A percentile compares a stretch with the other conserved stretches of the same genome.
These are phyloP conservation scores for Tetracladium setigerum DNA, from an alignment of 495 filamentous ascomycete genomes.

Conservation along the genomic window DNA sequence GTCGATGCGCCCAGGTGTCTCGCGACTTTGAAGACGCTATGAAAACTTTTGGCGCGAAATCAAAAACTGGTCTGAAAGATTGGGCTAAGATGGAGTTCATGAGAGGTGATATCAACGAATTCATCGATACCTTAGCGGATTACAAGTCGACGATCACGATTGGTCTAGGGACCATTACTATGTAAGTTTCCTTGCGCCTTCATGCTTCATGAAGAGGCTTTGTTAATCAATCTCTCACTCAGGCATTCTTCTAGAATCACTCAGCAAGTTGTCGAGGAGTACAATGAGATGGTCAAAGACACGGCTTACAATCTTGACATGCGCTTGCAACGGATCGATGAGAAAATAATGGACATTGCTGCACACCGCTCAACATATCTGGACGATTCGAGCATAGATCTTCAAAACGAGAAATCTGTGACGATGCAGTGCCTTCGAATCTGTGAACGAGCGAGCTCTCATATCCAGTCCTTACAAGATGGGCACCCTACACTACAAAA, in stretches of 20 bases:
- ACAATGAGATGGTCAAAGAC: conserved; percentile 16
- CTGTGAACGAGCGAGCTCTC: conserved; percentile 16
- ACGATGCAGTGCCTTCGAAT: conserved; percentile 18
- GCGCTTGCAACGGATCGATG: conserved; percentile 15
- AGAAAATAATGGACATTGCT: conserved; percentile 10
- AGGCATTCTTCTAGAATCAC: conserved; percentile 16
- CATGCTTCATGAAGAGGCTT: conserved; percentile 7
- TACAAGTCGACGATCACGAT: conserved; percentile 25
- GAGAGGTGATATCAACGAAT: conserved; percentile 25
- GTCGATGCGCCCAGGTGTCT: conserved; percentile 16
- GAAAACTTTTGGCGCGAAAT: conserved; percentile 24
- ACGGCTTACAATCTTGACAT: conserved; percentile 17
- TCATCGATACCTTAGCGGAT: conserved; percentile 23
- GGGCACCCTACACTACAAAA: conserved; percentile 9
- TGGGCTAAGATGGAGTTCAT: conserved; percentile 23
- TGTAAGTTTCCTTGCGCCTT: conserved; percentile 18
- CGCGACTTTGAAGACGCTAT: conserved; percentile 18
- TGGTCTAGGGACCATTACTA: conserved; percentile 21
- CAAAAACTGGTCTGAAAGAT: conserved; percentile 21
- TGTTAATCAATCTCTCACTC: conserved; percentile 12
- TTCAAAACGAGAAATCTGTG: conserved; percentile 18
- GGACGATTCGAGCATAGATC: conserved; percentile 15
- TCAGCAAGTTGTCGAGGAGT: conserved; percentile 17
- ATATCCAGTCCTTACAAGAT: conserved; percentile 15
- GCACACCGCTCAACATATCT: conserved; percentile 3